Evolutionary conservation across 2,329 filamentous ascomycete species (phyloP), one percentile per base, ranked within the genome.

Genomic region (Emmonsiellopsis sp.): DNA sequence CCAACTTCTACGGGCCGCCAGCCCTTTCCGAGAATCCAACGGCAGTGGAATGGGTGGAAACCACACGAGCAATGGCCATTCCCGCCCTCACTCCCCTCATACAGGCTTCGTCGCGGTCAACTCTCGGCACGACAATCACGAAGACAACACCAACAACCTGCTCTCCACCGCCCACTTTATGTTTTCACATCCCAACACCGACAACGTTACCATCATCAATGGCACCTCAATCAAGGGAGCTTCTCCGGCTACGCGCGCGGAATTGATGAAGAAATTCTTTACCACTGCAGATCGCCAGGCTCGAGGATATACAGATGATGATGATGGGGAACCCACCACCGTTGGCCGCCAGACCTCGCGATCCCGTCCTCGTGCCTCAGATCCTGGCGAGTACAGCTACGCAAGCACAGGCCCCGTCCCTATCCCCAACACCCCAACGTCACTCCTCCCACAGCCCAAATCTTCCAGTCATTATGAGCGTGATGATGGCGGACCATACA

Each of bases 201-300:
- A 72, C n/a, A 74, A 75, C 52, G 64, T 76, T 30, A 75, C 72
- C 16, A 75, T 76, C 42, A 75, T 75, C 57, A 76, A 76, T 49
- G 72, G 73, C 31, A 72, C 70, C 5, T 70, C 69, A 20, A 67
- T 75, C 57, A 79, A 78, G 58, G 78, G 77, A 46, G 76, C 79
- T 10, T 82, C 79, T 3, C 75, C 78, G 0, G 74, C 75, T 4
- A 80, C 80, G 2, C 76, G 79, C 20, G 74, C 76, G n/a, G 82
- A 84, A 53, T 67, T 84, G 50, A 73, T 84, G 64, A 79, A 78
- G 59, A 83, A 83, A 58, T 84, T 85, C 58, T 79, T 82, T 59
- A 82, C 80, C 0, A 73, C 80, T 8, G 78, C 75, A 49, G 80
- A 84, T 52, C 77, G 76, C n/a, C 69, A 71, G 43, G 65, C 67